Percentiles rank a stretch among this genome's conserved stretches.
Evolutionary conservation across 2,329 filamentous ascomycete species (phyloP).

Genomic region (Colletotrichum gigasporum): DNA sequence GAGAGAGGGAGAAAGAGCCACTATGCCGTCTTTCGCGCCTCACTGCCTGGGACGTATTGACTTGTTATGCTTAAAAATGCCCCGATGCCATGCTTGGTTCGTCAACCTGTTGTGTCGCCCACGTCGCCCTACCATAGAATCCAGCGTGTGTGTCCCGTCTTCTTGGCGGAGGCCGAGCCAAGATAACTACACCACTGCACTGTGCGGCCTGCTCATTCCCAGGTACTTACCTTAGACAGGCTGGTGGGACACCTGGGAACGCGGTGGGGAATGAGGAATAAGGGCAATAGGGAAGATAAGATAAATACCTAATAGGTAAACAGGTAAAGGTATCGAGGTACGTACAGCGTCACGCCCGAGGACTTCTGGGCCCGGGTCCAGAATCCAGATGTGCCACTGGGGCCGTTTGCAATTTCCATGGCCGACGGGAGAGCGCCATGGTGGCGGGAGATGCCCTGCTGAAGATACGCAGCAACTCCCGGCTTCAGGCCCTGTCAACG

Average conservation of each 20-base stretch:
- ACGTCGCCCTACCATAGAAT: no score
- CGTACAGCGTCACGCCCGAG: no score
- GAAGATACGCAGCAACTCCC: slow-evolving; percentile 11
- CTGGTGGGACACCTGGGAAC: no score
- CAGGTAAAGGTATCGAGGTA: background rate
- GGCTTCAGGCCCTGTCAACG: slow-evolving; percentile 8
- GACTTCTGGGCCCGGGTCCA: no score
- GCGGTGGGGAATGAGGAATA: background rate
- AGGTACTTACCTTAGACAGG: no score
- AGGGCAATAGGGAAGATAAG: background rate
- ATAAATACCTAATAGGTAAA: background rate
- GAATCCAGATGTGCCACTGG: background rate
- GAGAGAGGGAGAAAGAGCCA: no score
- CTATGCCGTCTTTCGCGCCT: no score
- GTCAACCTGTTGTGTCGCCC: background rate
- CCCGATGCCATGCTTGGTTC: background rate
- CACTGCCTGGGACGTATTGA: no score
- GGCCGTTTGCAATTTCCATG: slow-evolving; percentile 20
- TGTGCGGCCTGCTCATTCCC: no score
- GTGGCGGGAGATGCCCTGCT: background rate
- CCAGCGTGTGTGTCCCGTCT: background rate
- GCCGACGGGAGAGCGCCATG: slow-evolving; percentile 7
- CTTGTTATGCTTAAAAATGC: slow-evolving; percentile 12
- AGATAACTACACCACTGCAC: no score
- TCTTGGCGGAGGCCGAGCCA: slow-evolving; percentile 1